phyloP scores from a whole-genome alignment of 805 yeast genomes.

The Jamesozyma hellenica region DNA sequence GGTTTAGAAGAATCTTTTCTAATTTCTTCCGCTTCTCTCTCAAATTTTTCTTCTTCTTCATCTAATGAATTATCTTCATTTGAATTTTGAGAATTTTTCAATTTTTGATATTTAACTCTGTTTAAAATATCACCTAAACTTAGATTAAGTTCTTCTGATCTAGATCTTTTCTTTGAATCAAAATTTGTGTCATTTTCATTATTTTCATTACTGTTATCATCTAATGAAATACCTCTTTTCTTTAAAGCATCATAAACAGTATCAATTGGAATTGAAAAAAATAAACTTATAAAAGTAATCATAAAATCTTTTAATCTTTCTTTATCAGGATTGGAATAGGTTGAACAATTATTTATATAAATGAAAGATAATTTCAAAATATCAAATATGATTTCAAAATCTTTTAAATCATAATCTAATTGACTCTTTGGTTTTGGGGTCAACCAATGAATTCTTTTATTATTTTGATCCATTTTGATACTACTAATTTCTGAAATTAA shows the following conservation, averaged over 20 bases:
- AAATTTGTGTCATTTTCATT: constrained; percentile 11
- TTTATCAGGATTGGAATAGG: constrained; percentile 72
- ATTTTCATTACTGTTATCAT: constrained; percentile 6
- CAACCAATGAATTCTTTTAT: constrained; percentile 74
- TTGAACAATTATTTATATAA: constrained; percentile 56
- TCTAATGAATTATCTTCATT: constrained; percentile 15
- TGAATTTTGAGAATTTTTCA: constrained; percentile 11
- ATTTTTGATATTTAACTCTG: constrained; percentile 34
- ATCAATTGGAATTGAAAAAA: constrained; percentile 52
- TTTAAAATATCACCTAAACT: constrained; percentile 18
- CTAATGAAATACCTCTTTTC: constrained; percentile 9
- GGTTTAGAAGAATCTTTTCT: constrained; percentile 26
- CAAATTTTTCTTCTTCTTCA: constrained; percentile 22
- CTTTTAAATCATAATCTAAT: constrained; percentile 53
- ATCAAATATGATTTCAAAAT: constrained; percentile 62
- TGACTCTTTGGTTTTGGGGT: constrained; percentile 79
- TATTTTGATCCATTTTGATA: constrained; percentile 82
- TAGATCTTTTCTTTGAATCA: constrained; percentile 26
- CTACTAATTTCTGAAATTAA: constrained; percentile 86
- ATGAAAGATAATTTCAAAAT: constrained; percentile 56
- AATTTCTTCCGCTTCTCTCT: constrained; percentile 27
- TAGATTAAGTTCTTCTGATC: constrained; percentile 14
- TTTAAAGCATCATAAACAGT: constrained; percentile 35
- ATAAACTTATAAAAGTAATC: constrained; percentile 57
- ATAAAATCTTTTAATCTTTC: constrained; percentile 65